These are phyloP conservation scores for Trichoderma asperellum DNA, from an alignment of 2,329 filamentous ascomycete genomes.

Conservation along the genomic window DNA sequence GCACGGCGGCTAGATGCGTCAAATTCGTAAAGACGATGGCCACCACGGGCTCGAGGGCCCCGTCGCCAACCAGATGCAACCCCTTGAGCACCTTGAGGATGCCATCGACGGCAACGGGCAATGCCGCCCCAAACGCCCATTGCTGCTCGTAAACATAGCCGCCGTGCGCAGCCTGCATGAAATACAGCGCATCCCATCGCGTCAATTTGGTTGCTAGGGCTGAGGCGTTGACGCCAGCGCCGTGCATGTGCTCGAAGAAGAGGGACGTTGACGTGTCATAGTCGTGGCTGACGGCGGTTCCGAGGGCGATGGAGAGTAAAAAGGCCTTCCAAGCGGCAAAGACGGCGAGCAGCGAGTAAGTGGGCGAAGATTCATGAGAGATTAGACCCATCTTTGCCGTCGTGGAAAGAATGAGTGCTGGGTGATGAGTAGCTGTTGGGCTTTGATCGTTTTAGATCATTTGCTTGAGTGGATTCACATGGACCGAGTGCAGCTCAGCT, in stretches of 20 bases:
- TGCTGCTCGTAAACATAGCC: constrained; percentile 80
- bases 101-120: constrained; percentile 50
- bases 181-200: constrained; percentile 84
- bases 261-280: constrained; percentile 79
- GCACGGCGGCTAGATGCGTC: constrained; percentile 75
- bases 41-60: constrained; percentile 50
- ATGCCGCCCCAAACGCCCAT: constrained; percentile 72
- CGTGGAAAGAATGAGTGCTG: background rate
- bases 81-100: constrained; percentile 39
- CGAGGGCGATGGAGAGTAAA: constrained; percentile 64
- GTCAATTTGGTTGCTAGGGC: constrained; percentile 62
- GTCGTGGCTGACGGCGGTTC: constrained; percentile 57
- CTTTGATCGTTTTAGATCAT: background rate
- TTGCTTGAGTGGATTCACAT: background rate
- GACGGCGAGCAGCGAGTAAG: constrained; percentile 35
- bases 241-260: constrained; percentile 45
- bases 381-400: constrained; percentile 15
- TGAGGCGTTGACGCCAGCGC: constrained; percentile 44
- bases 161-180: constrained; percentile 61
- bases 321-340: constrained; percentile 70
- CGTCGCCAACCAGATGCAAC: constrained; percentile 33
- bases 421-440: background rate
- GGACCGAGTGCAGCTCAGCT: background rate
- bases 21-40: constrained; percentile 70
- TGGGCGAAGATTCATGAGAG: constrained; percentile 30